Percentiles rank a stretch among this genome's conserved stretches.
These are phyloP conservation scores for Rubia yunnanensis DNA, from an alignment of 257 asterid genomes.

Conservation along the genomic window DNA sequence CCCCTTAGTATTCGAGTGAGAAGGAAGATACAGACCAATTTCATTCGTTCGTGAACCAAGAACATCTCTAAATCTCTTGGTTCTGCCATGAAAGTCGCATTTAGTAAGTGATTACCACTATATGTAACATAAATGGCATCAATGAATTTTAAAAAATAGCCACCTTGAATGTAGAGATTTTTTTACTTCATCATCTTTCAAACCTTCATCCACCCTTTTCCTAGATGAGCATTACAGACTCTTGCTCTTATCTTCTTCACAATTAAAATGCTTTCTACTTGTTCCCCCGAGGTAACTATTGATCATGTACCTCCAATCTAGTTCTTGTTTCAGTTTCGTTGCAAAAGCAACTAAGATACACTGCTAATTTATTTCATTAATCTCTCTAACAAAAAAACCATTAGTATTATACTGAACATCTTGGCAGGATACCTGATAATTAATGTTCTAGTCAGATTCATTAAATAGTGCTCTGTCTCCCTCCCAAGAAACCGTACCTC, in stretches of 20 bases:
- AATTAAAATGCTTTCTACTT: constrained; percentile 29
- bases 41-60: constrained; percentile 94
- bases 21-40: too few relatives aligned
- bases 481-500: constrained; percentile 96
- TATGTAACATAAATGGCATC: neutral
- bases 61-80: constrained; percentile 81
- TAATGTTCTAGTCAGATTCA: constrained; percentile 72
- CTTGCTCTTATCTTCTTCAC: constrained; percentile 23
- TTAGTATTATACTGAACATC: neutral
- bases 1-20: too few relatives aligned
- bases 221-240: constrained; percentile 32
- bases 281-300: constrained; percentile 25
- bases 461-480: constrained; percentile 89
- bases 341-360: neutral
- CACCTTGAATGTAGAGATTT: constrained; percentile 69
- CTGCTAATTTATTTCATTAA: too few relatives aligned
- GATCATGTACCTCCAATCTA: constrained; percentile 18
- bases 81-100: constrained; percentile 32
- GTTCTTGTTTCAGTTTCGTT: neutral
- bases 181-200: constrained; percentile 72
- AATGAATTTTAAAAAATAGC: neutral
- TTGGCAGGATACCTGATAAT: constrained; percentile 59
- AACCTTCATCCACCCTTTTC: constrained; percentile 52
- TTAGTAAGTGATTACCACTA: neutral
- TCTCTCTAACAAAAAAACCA: too few relatives aligned